A percentile compares a stretch with the other conserved stretches of the same genome.
These are phyloP conservation scores for Jaenimonas drosophilae DNA, from an alignment of 208 protist species.

Conservation along the genomic window DNA sequence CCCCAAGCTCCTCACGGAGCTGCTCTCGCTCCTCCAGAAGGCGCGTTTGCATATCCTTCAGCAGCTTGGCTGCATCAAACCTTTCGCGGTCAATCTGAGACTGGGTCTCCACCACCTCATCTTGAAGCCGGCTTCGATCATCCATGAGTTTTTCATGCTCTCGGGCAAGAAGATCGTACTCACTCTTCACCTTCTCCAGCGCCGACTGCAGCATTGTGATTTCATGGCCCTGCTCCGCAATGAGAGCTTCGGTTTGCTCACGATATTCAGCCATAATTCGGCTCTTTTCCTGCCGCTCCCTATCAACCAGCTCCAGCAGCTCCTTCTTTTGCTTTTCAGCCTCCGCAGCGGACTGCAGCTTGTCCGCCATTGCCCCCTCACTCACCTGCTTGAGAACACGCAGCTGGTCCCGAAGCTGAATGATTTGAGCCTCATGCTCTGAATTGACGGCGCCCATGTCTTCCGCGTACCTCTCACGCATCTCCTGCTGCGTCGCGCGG, in stretches of 20 bases:
- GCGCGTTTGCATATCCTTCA: constrained; percentile 31
- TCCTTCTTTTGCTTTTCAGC: constrained; percentile 52
- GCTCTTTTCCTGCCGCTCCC: constrained; percentile 77
- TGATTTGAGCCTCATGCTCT: constrained; percentile 55
- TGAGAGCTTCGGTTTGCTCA: constrained; percentile 80
- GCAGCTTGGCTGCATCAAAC: constrained; percentile 18
- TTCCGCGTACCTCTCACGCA: constrained; percentile 10
- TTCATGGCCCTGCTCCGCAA: constrained; percentile 76
- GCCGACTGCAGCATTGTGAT: constrained; percentile 57
- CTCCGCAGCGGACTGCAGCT: constrained; percentile 42
- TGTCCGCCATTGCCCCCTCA: constrained; percentile 68
- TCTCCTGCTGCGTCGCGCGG: not conserved
- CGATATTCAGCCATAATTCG: constrained; percentile 84
- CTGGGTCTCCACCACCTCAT: constrained; percentile 22
- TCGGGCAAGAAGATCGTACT: constrained; percentile 27
- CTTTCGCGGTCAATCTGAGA: constrained; percentile 31
- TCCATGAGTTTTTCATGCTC: constrained; percentile 27
- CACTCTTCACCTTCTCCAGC: constrained; percentile 34
- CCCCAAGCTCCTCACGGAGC: constrained; percentile 31
- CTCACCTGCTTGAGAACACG: constrained; percentile 58
- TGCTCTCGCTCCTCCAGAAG: constrained; percentile 21
- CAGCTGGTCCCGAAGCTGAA: constrained; percentile 73
- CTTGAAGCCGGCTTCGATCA: constrained; percentile 20
- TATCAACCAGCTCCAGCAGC: constrained; percentile 59
- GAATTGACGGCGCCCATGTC: constrained; percentile 28